Evolutionary conservation across 1,284 basidiomycete genomes (phyloP).

Genomic region (Kalmanozyma brasiliensis): DNA sequence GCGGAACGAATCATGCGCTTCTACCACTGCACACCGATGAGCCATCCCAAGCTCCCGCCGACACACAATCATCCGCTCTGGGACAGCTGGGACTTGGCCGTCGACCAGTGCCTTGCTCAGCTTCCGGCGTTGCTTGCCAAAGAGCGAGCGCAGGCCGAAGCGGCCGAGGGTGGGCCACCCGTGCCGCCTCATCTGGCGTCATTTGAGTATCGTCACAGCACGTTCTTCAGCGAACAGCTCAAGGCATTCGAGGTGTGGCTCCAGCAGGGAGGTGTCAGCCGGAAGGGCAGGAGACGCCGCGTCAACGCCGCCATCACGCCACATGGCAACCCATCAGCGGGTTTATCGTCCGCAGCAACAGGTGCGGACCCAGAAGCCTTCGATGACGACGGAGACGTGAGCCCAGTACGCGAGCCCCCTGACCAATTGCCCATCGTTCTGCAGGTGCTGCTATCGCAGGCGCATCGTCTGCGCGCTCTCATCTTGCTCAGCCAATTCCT

Average conservation of each 20-base stretch:
- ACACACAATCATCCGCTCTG: conserved; percentile 96
- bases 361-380: conserved; percentile 39
- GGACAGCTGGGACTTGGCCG: conserved; percentile 97
- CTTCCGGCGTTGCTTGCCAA: conserved; percentile 85
- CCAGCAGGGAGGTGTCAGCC: conserved; percentile 69
- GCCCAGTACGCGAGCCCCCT: conserved; percentile 76
- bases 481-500: conserved; percentile 97
- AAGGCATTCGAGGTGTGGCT: conserved; percentile 99
- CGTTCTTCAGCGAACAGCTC: conserved; percentile 95
- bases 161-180: conserved; percentile 64
- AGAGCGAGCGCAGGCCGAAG: conserved; percentile 71
- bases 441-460: conserved; percentile 94
- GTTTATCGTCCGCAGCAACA: conserved; percentile 37
- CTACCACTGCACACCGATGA: conserved; percentile 96
- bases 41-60: conserved; percentile 87
- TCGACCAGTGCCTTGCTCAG: conserved; percentile 93
- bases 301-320: conserved; percentile 50
- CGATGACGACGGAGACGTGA: conserved; percentile 73
- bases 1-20: conserved; percentile 98
- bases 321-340: conserved; percentile 41
- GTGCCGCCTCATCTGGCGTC: conserved; percentile 67
- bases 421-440: conserved; percentile 97
- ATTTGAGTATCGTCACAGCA: conserved; percentile 81
- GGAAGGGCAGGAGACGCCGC: conserved; percentile 58
- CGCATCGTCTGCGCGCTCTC: conserved; percentile 91